A percentile compares a stretch with the other conserved stretches of the same genome.
These are phyloP conservation scores for Pachysandra terminalis DNA, from an alignment of 164 flowering plant species.

Conservation along the genomic window DNA sequence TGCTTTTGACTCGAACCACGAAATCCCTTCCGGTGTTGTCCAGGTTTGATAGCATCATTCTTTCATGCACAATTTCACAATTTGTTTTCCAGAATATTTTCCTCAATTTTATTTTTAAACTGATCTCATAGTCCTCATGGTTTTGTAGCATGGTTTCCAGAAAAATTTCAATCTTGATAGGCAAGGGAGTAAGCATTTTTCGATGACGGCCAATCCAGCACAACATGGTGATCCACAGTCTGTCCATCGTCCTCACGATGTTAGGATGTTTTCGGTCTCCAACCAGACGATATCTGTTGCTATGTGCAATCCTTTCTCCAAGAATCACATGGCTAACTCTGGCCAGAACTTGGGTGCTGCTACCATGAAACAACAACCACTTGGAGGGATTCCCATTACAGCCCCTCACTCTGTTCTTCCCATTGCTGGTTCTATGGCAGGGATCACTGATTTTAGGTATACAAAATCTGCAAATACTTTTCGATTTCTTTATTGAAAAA, in stretches of 20 bases:
- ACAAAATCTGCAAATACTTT: background rate
- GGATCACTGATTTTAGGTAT: constrained; percentile 29
- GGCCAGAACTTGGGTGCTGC: constrained; percentile 13
- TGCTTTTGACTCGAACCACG: constrained; percentile 24
- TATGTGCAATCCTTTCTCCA: constrained; percentile 14
- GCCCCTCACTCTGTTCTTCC: constrained; percentile 17
- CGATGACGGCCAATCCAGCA: constrained; percentile 18
- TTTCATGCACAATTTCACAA: too few relatives aligned
- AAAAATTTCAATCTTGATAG: constrained; percentile 16
- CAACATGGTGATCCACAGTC: constrained; percentile 17
- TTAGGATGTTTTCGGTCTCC: constrained; percentile 18
- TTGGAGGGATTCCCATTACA: constrained; percentile 19
- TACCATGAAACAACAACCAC: constrained; percentile 13
- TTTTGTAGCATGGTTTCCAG: constrained; percentile 13
- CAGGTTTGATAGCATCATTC: too few relatives aligned
- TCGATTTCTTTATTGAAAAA: too few relatives aligned
- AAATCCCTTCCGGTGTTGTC: constrained; percentile 13
- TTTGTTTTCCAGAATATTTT: too few relatives aligned
- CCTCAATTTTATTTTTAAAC: too few relatives aligned
- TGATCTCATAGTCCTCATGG: background rate
- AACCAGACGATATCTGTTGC: constrained; percentile 15
- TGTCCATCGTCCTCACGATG: constrained; percentile 12
- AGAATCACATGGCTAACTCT: constrained; percentile 10
- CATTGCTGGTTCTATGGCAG: constrained; percentile 14
- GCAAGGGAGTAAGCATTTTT: constrained; percentile 19